These are phyloP conservation scores for Acanthamoeba divionensis DNA, from an alignment of 208 protist species.

Conservation along the genomic window DNA sequence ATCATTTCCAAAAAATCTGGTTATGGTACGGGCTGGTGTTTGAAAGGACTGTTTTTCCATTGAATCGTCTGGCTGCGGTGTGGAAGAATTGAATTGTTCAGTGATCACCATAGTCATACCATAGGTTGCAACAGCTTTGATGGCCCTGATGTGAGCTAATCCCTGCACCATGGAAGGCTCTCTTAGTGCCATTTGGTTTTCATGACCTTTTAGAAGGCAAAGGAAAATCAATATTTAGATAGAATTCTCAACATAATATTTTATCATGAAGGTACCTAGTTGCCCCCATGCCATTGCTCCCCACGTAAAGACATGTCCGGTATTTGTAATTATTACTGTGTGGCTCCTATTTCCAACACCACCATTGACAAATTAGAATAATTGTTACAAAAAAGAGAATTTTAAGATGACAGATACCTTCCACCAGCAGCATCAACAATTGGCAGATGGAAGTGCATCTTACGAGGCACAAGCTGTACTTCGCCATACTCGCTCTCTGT, in stretches of 20 bases:
- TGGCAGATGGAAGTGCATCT: background rate
- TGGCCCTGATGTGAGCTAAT: background rate
- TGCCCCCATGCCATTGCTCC: constrained; percentile 17
- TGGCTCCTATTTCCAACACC: constrained; percentile 34
- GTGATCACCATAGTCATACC: constrained; percentile 37
- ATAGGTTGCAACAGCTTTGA: constrained; percentile 36
- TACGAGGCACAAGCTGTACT: background rate
- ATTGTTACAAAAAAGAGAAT: too few relatives aligned
- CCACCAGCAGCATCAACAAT: constrained; percentile 9
- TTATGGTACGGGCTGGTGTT: too few relatives aligned
- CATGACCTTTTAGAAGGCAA: background rate
- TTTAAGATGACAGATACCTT: too few relatives aligned
- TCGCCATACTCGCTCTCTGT: constrained; percentile 29
- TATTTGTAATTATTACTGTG: background rate
- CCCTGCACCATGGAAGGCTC: constrained; percentile 9
- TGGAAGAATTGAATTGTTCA: background rate
- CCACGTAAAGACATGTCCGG: constrained; percentile 4
- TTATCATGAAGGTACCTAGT: background rate
- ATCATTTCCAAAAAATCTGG: too few relatives aligned
- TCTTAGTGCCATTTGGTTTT: background rate
- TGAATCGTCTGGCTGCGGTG: background rate
- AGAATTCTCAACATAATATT: too few relatives aligned
- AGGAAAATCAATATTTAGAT: too few relatives aligned
- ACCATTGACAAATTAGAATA: too few relatives aligned
- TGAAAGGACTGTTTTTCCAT: too few relatives aligned